Base-by-base conservation (phyloP, 2,329 filamentous ascomycete species). In the Aureobasidium sp. region DNA sequence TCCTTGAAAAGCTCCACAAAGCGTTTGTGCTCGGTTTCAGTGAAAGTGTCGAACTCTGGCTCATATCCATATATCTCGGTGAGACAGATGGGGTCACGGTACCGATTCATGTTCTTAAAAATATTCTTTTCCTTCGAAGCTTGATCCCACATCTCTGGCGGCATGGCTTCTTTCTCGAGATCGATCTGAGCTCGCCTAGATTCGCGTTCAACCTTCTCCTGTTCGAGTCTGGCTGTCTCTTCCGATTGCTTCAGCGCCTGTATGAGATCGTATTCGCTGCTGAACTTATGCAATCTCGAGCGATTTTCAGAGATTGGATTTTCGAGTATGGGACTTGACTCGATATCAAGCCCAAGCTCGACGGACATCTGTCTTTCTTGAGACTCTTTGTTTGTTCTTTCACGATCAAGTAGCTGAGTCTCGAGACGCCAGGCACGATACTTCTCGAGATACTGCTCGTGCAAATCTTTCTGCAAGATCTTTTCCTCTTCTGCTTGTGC, bases 1-100 rank as follows among this genome's bases (percentile, higher is more conserved):
- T 90, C 87, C 55, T 89, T 79, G 68, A 91, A 93, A 11, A 84
- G 81, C 67, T 87, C 85, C 66, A 91, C 87, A 70, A 94, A 91
- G 32, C 82, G 78, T 48, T 83, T 81, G 41, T 83, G 80, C 72
- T 94, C 90, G 64, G 88, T 83, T 21, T 83, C 79, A 0, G 84
- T 88, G 73, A 92, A 93, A 69, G 91, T 90, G 70, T 90, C 85
- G 59, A 85, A 78, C 5, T 87, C 86, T 13, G 88, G 86, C 50
- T 90, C 80, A 54, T 89, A 87, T 62, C 90, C 83, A 78, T 88
- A 91, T 14, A 84, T 79, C 3, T 84, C 79, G 9, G 91, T 85
- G 13, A 90, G 83, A 69, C 84, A 82, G 59, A 87, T 83, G 25
- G 86, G 81, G 27, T 85, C 80, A 27, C 87, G 79, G 49, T 82